Conservation (phyloP, 345 rosid genomes). For the Aethionema arabicum region DNA sequence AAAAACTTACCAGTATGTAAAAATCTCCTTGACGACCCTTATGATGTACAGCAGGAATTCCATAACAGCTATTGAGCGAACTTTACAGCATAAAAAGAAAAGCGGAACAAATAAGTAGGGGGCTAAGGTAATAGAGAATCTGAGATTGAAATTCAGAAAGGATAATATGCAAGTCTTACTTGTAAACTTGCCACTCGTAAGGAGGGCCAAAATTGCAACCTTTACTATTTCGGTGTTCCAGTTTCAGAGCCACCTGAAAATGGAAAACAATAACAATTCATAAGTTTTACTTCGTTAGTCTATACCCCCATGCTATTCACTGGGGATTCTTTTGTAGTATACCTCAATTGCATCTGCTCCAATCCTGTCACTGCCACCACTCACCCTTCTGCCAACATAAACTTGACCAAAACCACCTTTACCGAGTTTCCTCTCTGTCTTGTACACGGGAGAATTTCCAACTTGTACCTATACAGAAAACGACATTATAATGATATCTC, state of each 20-base stretch:
- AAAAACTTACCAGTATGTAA: conserved; percentile 73
- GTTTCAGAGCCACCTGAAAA: conserved; percentile 89
- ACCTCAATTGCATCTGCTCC: conserved; percentile 89
- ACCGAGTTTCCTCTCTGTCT: conserved; percentile 81
- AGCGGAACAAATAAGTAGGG: conserved; percentile 22
- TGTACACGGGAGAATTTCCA: conserved; percentile 84
- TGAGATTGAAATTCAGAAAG: conserved; percentile 2
- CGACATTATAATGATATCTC: conserved; percentile 15
- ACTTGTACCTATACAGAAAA: conserved; percentile 70
- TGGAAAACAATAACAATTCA: conserved; percentile 8
- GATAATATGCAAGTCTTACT: conserved; percentile 43
- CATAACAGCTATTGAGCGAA: conserved; percentile 73
- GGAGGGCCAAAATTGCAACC: conserved; percentile 99
- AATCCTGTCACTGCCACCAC: conserved; percentile 62
- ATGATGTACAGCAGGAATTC: conserved; percentile 81
- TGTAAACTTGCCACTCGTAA: conserved; percentile 96
- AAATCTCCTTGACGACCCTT: conserved; percentile 97
- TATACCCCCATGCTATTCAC: conserved; percentile 1
- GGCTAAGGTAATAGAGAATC: conserved; percentile 9
- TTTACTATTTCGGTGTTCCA: conserved; percentile 91
- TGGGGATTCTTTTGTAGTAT: conserved; percentile 11
- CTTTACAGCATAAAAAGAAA: conserved; percentile 34
- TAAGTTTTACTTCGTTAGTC: conserved; percentile 14
- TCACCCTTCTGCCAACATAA: conserved; percentile 82
- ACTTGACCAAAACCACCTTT: conserved; percentile 99